Evolutionary conservation across 352 stramenopile species (phyloP), one percentile per base, ranked within the genome.

Genomic region (Globisporangium cylindrosporum): DNA sequence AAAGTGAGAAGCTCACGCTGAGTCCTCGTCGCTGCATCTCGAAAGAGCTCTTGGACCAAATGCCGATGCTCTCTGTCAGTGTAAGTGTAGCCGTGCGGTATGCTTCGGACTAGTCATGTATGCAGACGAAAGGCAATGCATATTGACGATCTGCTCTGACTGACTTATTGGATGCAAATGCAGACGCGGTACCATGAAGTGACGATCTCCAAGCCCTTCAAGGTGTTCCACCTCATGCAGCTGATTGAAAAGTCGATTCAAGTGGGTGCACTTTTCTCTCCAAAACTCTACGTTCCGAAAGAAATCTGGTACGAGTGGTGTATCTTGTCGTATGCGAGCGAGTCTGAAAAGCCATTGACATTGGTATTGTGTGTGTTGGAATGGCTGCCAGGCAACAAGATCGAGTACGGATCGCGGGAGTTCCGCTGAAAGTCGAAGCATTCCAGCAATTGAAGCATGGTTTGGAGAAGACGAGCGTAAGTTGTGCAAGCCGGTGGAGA

Each of bases 181-280:
- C 46, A 92, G 83, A 85, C 77, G 5, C 78, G 79, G 10, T 89
- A 89, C 66, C 74, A 86, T 41, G 78, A 92, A 63, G 77, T 85
- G 24, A 69, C 70, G 12, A 78, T 91, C 36, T 54, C 72, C 38
- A 73, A 80, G 60, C 81, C 81, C 20, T 89, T 93, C 43, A 80
- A 78, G 10, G 88, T 89, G 62, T 94, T 93, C 69, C 76, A 92
- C 53, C 65, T 94, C 46, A 91, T 94, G 82, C 81, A 90, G 55
- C 79, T 93, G 34, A 86, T 94, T 54, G 81, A 94, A 48, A 88
- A 88, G 62, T 91, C 81, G 15, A 93, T 93, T 56, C 79, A 91
- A 65, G 78, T 90, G 14, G 84, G 86, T 10, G 83, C 84, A 12
- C 71, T 91, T 25, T 90, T 94, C 69, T 85, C 84, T 6, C 77